Conservation (phyloP, 2,329 filamentous ascomycete genomes). For the Colletotrichum spinosum region DNA sequence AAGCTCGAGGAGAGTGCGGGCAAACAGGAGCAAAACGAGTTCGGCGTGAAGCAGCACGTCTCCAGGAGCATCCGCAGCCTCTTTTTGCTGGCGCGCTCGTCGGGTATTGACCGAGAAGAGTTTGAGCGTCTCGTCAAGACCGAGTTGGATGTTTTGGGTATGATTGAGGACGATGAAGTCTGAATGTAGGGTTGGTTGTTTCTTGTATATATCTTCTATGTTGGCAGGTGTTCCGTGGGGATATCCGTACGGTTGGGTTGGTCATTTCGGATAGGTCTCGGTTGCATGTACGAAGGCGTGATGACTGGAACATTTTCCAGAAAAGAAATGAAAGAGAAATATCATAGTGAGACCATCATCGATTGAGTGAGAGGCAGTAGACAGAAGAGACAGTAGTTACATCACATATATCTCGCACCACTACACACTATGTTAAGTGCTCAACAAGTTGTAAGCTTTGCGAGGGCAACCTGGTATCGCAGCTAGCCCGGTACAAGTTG, state of each 20-base stretch:
- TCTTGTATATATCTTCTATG: slow-evolving; percentile 27
- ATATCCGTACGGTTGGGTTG: slow-evolving; percentile 27
- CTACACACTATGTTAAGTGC: no score
- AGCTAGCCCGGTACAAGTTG: no score
- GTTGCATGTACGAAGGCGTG: slow-evolving; percentile 32
- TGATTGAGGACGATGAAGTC: slow-evolving; percentile 71
- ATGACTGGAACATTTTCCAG: slow-evolving; percentile 8
- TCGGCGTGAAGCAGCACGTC: slow-evolving; percentile 83
- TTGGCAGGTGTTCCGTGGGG: slow-evolving; percentile 31
- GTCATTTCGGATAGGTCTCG: slow-evolving; percentile 28
- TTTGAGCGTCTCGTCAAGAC: slow-evolving; percentile 79
- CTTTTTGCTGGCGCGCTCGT: slow-evolving; percentile 75
- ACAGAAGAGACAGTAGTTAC: no score
- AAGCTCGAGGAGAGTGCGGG: slow-evolving; percentile 68
- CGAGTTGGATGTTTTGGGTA: slow-evolving; percentile 76
- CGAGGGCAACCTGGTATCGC: no score
- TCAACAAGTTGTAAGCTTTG: no score
- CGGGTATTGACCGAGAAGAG: slow-evolving; percentile 79
- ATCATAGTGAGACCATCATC: background rate
- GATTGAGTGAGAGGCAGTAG: background rate
- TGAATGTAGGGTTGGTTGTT: slow-evolving; percentile 9
- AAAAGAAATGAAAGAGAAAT: slow-evolving; percentile 1
- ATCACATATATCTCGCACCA: no score
- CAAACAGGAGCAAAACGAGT: slow-evolving; percentile 72
- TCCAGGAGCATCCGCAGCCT: slow-evolving; percentile 82